phyloP scores from a whole-genome alignment of 169 alveolate species.

The Theileria annulata region DNA sequence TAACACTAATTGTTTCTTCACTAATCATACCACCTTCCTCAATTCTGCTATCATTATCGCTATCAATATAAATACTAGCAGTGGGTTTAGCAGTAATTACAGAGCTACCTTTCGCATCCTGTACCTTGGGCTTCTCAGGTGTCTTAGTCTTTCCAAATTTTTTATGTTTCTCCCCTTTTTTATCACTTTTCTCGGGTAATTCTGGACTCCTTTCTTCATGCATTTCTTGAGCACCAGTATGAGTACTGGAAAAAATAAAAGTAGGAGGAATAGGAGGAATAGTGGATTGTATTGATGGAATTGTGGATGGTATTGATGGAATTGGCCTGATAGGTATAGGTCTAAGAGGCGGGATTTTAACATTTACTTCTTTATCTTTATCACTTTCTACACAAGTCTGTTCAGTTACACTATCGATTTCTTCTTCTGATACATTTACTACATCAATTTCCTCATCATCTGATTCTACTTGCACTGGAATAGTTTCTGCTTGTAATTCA shows the following conservation, averaged over 20 bases:
- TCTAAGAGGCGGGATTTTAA: neutral
- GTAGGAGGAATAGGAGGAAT: neutral
- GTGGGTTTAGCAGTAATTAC: neutral
- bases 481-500: too few species aligned
- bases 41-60: neutral
- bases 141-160: neutral
- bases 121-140: neutral
- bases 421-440: neutral
- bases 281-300: neutral
- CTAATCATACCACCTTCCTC: neutral
- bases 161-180: neutral
- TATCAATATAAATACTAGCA: neutral
- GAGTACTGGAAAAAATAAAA: too few species aligned
- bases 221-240: neutral
- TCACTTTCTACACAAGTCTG: neutral
- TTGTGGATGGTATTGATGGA: neutral
- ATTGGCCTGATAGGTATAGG: neutral
- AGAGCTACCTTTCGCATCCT: neutral
- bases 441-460: neutral
- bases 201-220: neutral
- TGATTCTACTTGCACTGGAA: too few species aligned
- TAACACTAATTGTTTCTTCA: neutral
- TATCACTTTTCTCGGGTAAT: neutral
- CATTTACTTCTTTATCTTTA: neutral
- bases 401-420: neutral